Base-by-base conservation (phyloP, 225 moss, liverwort and hornwort genomes). In the Sphagnum contortum region DNA sequence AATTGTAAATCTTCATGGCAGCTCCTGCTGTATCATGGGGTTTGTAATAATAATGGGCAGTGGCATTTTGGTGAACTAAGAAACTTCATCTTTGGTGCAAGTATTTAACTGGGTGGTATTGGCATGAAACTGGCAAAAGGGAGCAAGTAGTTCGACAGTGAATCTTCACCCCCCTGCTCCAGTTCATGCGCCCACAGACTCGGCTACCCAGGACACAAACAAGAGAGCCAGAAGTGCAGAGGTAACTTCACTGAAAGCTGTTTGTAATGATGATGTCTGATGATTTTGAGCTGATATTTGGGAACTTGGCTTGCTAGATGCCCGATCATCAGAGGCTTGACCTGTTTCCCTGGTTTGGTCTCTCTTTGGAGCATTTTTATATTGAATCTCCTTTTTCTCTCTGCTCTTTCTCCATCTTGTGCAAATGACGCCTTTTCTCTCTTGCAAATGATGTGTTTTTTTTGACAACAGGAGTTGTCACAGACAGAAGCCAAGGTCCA, bases 191-290 rank as follows among this genome's bases (percentile, higher is more conserved):
- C 82, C 94, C 45, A 84, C 77, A 67, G 74, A 70, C 61, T 76
- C 77, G 62, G 64, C 80, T 59, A 5, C 67, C 3, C 80, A 71
- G 68, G 86, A 86, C 59, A 80, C 83, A 47, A 71, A 83, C 64
- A 94, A 94, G 74, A 79, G 91, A 80, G 81, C 94, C 10, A 81
- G 85, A 79, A 94, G 87, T 72, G 87, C 88, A 68, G 91, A 94
- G 91, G 94, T 94, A 29, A 29, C 1, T 29, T 29, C 29, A 70
- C 4, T 58, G 9, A 57, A 8, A 59, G 47, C 7, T 6, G 9
- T 9, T 11, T 11, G 7, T 12, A 69, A 48, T 9, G 45, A 44
- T 13, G 56, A 44, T 48, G 61, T 54, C 48, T 48, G 9, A 48
- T 56, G 5, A 10, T 50, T 9, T 1, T 13, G 3, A 10, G 4